Evolutionary conservation across 1,139 yeast species (phyloP), one percentile per base, ranked within the genome.

Genomic region (Geotrichum bryndzae): DNA sequence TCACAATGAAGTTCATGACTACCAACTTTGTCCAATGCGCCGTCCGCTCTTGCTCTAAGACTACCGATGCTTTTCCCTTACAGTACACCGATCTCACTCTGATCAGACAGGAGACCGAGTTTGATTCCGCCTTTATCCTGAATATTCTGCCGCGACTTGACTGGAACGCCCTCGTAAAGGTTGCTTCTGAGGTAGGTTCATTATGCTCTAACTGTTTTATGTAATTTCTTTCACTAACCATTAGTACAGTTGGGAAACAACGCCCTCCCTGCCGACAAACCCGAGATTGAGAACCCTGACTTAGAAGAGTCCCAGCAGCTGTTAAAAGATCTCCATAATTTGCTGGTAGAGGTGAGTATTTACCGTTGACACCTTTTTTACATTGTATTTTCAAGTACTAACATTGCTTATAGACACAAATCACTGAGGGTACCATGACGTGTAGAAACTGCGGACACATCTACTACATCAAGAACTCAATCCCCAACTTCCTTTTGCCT

Each of bases 21-120:
- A 90, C 98, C 53, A 94, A 95, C 75, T 95, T 94, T 74, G 96
- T 94, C 65, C 91, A 88, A 74, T 94, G 99, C 75, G 94, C 98
- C 0, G 89, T 91, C 65, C 86, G 88, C 70, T 72, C 84, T 5
- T 94, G 99, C 72, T 90, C 87, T 63, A 78, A 85, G 35, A 82
- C 94, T 10, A 82, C 84, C 38, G 84, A 85, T 6, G 84, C 96
- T 23, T 94, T 91, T 73, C 99, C 99, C 1, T 80, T 94, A 63
- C 79, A 80, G 66, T 92, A 82, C 73, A 77, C 82, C 61, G 90
- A 88, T 61, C 86, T 94, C 70, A 83, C 87, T 68, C 78, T 94
- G 58, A 86, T 83, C 22, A 88, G 86, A 68, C 87, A 88, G 70
- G 91, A 88, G 69, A 86, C 85, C 67, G 97, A 92, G 48, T 90